These are phyloP conservation scores for Clavispora vitiphila DNA, from an alignment of 805 yeast species.

Conservation along the genomic window DNA sequence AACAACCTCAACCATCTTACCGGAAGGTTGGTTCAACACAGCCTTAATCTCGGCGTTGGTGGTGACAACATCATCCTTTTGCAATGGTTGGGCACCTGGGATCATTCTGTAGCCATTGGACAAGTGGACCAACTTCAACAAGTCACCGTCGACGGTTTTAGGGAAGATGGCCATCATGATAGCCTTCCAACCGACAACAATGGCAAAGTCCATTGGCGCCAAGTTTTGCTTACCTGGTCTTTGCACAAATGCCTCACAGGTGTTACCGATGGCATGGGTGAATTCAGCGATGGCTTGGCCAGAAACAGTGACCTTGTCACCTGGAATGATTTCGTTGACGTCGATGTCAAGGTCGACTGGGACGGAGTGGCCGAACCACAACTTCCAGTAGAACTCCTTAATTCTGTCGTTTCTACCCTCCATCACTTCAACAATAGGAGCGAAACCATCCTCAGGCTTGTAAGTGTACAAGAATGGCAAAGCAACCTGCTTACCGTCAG, in stretches of 20 bases:
- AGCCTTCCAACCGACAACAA: constrained; percentile 97
- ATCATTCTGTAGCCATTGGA: constrained; percentile 91
- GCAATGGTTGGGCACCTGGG: constrained; percentile 86
- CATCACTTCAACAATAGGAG: constrained; percentile 89
- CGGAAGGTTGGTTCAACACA: constrained; percentile 85
- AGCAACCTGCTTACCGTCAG: constrained; percentile 66
- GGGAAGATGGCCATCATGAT: constrained; percentile 99
- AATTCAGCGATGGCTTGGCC: constrained; percentile 81
- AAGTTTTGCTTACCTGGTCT: constrained; percentile 77
- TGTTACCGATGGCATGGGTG: constrained; percentile 95
- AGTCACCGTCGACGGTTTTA: constrained; percentile 90
- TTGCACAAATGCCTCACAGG: constrained; percentile 90
- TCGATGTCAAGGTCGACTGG: constrained; percentile 68
- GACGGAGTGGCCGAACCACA: constrained; percentile 75
- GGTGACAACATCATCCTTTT: constrained; percentile 80
- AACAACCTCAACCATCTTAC: constrained; percentile 92
- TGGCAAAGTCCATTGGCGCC: constrained; percentile 99
- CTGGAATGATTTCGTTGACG: constrained; percentile 65
- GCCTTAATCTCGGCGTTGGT: constrained; percentile 82
- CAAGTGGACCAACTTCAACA: constrained; percentile 87
- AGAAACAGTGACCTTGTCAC: constrained; percentile 63
- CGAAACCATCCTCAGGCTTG: constrained; percentile 85
- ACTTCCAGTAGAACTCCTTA: constrained; percentile 94
- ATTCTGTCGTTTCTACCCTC: constrained; percentile 88
- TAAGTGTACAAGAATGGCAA: constrained; percentile 75